Evolutionary conservation across 2,329 filamentous ascomycete species (phyloP), one percentile per base, ranked within the genome.

Genomic region (Penicillium sclerotiorum): DNA sequence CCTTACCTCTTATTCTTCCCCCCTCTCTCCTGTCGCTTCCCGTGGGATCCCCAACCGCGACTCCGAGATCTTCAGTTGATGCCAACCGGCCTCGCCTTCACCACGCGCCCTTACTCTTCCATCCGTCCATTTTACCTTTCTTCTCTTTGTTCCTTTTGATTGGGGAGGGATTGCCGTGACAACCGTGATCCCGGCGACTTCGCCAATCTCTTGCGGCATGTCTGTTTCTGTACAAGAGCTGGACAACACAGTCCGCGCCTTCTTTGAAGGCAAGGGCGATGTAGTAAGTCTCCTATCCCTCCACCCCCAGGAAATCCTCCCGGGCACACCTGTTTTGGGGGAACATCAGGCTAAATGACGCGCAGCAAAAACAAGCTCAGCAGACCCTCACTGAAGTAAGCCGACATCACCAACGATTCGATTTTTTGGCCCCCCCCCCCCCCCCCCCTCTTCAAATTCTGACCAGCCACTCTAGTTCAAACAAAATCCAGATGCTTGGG

Each of bases 401-500:
- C 53, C 53, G 43, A 27, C 37, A 21, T n/a, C 21, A 11, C 15
- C 20, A 27, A 44, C 44, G 27, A 42, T 27, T 21, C 15, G 13
- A 21, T 41, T 22, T 23, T 23, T 6, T 11, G 28, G 20, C 50
- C 25, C 33, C 23, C 46, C 45, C 28, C 45, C 33, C 41, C 25
- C 36, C 45, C 45, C 27, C 15, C 6, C 28, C 12, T 15, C 18
- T 17, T 36, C 32, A 36, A 21, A 44, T 32, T 36, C 42, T 32
- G 58, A 61, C 57, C 35, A 18, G 39, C 50, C 57, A 51, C 45
- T 55, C 8, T 67, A 97, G 90, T 99, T 99, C 82, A 97, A 97
- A 75, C 94, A 97, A 79, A 95, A 97, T 68, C 92, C 93, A 50
- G 94, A 99, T 78, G 88, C 94, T 52, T 99, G 94, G 94, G 83